Conservation (phyloP, 2,329 filamentous ascomycete species). For the Penicillium corylophilum region DNA sequence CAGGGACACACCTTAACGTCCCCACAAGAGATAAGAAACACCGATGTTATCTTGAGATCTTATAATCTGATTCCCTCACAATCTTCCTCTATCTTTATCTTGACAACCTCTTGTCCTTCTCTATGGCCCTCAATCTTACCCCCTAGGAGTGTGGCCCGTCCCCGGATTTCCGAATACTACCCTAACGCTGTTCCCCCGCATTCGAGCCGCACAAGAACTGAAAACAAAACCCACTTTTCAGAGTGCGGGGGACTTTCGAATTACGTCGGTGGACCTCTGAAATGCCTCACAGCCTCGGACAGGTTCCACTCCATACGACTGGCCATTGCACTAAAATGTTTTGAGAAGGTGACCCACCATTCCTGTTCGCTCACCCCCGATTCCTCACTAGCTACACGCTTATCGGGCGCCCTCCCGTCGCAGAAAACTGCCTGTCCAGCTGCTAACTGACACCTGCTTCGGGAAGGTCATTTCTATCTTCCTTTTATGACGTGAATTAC, state of each 20-base stretch:
- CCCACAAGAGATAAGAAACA: not conserved
- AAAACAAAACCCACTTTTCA: constrained; percentile 12
- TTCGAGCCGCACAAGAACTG: constrained; percentile 4
- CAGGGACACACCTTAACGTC: not conserved
- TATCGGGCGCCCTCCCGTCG: not conserved
- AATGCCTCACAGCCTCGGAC: constrained; percentile 7
- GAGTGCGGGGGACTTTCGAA: constrained; percentile 8
- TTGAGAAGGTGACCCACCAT: not conserved
- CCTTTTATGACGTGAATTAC: not conserved
- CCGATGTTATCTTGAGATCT: not conserved
- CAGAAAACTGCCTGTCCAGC: not conserved
- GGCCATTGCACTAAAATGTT: not conserved
- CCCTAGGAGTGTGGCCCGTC: too few species aligned
- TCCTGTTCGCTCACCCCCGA: not conserved
- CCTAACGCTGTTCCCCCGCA: constrained; percentile 8
- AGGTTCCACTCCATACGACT: constrained; percentile 7
- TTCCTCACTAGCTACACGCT: not conserved
- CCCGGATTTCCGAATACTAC: constrained; percentile 8
- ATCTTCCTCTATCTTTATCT: not conserved
- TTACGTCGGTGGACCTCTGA: constrained; percentile 5
- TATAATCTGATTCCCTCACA: not conserved
- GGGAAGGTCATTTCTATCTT: not conserved
- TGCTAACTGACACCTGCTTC: not conserved
- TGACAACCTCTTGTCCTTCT: too few species aligned
- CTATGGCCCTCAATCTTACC: not conserved